Base-by-base conservation (phyloP, 2,329 filamentous ascomycete species). In the Colletotrichum sp. region DNA sequence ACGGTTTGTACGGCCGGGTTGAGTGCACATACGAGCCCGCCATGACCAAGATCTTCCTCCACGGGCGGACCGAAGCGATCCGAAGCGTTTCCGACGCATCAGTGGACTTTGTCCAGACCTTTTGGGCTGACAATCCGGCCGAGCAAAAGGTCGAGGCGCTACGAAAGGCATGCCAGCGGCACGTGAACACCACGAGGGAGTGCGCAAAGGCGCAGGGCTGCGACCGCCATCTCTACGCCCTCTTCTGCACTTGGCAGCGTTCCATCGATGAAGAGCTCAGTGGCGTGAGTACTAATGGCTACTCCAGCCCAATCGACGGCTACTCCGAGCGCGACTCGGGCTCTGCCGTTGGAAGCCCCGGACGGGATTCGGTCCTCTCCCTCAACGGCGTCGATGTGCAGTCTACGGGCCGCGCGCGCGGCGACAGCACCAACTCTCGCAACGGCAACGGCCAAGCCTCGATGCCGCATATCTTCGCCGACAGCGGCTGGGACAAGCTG, bases 1-100 rank as follows among this genome's bases (percentile, higher is more conserved):
- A 98, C 81, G 97, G 97, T 3, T 90, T 99, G 9, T 99, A 99
- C 80, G 97, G 97, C 4, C 93, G 95, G 6, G 92, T 98, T 2
- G 97, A 99, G 84, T 98, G 95, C 82, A 97, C 96, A 0, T 99
- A 99, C 83, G 97, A 99, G 85, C 97, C 97, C 9, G 96, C 97
- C 57, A 99, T 99, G 97, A 99, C 97, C 68, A 99, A 99, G 84
- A 89, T 94, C 75, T 99, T 92, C 86, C 92, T 98, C 76, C 97
- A 99, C 83, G 97, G 97, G 13, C 94, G 97, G 61, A 99, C 97
- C 0, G 97, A 99, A 85, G 96, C 97, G 6, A 94, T 99, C 78
- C 92, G 97, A 61, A 93, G 95, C 0, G 96, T 98, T 2, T 95
- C 96, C 0, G 90, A 92, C 1, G 96, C 98, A 78, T 94, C 94